Percentiles rank a stretch among this genome's conserved stretches.
phyloP scores from a whole-genome alignment of 2,329 filamentous ascomycete genomes.

The Monilinia aucupariae region DNA sequence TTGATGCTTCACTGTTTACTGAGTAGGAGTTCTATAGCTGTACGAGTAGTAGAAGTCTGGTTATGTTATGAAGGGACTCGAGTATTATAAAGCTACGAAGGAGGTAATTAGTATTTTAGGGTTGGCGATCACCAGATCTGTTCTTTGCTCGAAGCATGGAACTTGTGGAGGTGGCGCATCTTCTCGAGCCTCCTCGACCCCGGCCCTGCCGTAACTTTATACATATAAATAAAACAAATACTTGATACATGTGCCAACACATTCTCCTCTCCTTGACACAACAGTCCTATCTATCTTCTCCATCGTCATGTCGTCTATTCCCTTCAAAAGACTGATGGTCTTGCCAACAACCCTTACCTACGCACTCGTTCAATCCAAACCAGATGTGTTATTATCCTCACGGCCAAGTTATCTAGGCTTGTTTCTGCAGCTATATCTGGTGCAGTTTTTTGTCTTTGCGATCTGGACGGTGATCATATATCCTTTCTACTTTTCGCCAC shows the following conservation, averaged over 20 bases:
- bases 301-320: constrained; percentile 24
- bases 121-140: too few relatives aligned
- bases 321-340: constrained; percentile 27
- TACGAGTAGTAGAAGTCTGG: too few relatives aligned
- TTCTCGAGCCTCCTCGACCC: not conserved
- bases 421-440: constrained; percentile 38
- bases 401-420: constrained; percentile 37
- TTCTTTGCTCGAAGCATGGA: too few relatives aligned
- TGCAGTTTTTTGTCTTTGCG: constrained; percentile 36
- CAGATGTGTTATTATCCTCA: constrained; percentile 28
- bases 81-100: too few relatives aligned
- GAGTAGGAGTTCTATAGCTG: too few relatives aligned
- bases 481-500: constrained; percentile 51
- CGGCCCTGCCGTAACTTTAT: not conserved
- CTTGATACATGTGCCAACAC: not conserved
- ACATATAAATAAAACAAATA: not conserved
- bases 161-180: not conserved
- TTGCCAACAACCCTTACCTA: constrained; percentile 26
- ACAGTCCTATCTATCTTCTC: not conserved
- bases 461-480: constrained; percentile 48
- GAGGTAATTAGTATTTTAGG: too few relatives aligned
- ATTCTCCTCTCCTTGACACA: not conserved
- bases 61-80: too few relatives aligned
- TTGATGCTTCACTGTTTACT: too few relatives aligned
- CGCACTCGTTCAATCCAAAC: constrained; percentile 23